A percentile compares a stretch with the other conserved stretches of the same genome.
phyloP scores from a whole-genome alignment of 2,329 filamentous ascomycete species.

The Claviceps sp. region DNA sequence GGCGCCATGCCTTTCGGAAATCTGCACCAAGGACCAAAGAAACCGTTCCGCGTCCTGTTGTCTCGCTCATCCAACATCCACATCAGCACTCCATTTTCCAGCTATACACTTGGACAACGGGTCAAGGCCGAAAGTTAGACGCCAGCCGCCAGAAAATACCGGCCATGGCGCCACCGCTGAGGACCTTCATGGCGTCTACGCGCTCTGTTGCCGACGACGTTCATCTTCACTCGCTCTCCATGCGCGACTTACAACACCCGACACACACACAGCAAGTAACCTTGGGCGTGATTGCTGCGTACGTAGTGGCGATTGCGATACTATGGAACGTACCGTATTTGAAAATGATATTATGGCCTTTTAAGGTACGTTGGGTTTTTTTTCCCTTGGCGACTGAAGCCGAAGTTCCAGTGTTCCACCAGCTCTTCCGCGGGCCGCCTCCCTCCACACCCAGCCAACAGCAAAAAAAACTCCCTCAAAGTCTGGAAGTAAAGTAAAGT shows the following conservation, averaged over 20 bases:
- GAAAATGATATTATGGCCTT: constrained; percentile 64
- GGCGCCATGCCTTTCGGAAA: too few relatives aligned
- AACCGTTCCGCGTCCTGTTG: too few relatives aligned
- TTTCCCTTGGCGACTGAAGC: not conserved
- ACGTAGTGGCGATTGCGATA: constrained; percentile 60
- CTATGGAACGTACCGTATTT: constrained; percentile 71
- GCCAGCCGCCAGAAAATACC: not conserved
- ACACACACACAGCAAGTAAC: constrained; percentile 59
- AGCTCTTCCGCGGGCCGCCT: not conserved
- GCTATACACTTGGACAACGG: too few relatives aligned
- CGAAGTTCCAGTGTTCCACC: too few relatives aligned
- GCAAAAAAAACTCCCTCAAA: too few relatives aligned
- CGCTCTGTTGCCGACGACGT: constrained; percentile 2
- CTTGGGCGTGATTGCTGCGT: constrained; percentile 56
- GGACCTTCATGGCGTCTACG: not conserved
- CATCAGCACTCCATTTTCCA: too few relatives aligned
- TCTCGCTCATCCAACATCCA: too few relatives aligned
- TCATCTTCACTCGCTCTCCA: constrained; percentile 18
- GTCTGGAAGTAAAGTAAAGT: too few relatives aligned
- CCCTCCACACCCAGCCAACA: not conserved
- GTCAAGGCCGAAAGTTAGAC: too few relatives aligned
- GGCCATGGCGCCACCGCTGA: constrained; percentile 2
- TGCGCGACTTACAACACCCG: constrained; percentile 42
- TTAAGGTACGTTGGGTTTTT: constrained; percentile 42
- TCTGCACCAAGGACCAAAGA: too few relatives aligned